phyloP scores from a whole-genome alignment of 106 monocot species.

The Dioscorea dumetorum region DNA sequence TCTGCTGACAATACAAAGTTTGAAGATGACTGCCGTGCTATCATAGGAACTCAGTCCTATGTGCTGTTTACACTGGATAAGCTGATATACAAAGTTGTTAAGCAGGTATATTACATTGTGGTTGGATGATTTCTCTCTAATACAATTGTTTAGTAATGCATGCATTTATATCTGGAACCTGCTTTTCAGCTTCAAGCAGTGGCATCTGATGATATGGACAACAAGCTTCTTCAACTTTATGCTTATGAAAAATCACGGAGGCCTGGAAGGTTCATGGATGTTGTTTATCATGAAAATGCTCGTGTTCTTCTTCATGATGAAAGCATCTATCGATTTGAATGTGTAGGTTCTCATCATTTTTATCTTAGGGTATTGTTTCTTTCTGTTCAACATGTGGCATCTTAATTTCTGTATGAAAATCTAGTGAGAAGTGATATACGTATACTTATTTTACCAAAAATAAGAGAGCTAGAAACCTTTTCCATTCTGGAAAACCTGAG shows the following conservation, averaged over 20 bases:
- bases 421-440: too few species aligned
- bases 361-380: too few species aligned
- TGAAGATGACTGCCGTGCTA: conserved; percentile 89
- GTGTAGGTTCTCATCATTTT: conserved; percentile 38
- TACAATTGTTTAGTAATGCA: too few species aligned
- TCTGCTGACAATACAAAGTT: conserved; percentile 86
- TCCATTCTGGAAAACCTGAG: too few species aligned
- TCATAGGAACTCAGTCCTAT: conserved; percentile 91
- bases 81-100: conserved; percentile 90
- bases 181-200: conserved; percentile 81
- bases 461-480: too few species aligned
- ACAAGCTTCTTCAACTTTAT: conserved; percentile 80
- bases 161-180: conserved; percentile 8
- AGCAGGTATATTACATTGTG: conserved; percentile 42
- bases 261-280: conserved; percentile 51
- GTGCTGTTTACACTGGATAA: conserved; percentile 95
- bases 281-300: conserved; percentile 90
- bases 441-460: too few species aligned
- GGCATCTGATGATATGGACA: conserved; percentile 77
- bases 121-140: background rate
- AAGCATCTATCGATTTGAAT: conserved; percentile 83
- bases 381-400: too few species aligned
- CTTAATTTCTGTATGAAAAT: too few species aligned
- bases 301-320: conserved; percentile 89
- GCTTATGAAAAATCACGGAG: conserved; percentile 74